Conservation (phyloP, 768 basidiomycete species). For the Panellus pusillus region DNA sequence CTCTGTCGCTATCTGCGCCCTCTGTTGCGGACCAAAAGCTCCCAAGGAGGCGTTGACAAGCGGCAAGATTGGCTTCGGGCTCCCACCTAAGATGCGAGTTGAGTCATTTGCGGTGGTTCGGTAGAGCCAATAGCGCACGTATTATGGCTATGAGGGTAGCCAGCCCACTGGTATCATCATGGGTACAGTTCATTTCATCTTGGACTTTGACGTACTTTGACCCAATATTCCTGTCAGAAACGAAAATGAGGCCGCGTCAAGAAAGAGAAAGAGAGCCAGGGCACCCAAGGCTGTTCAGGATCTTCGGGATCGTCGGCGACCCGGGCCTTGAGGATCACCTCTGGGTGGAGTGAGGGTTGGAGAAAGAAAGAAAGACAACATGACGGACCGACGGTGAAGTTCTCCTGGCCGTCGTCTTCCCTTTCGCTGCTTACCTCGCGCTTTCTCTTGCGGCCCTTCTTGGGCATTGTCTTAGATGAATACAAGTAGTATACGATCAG, state of each 20-base stretch:
- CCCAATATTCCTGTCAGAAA: not conserved
- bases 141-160: conserved; percentile 43
- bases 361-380: no score
- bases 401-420: not conserved
- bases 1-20: conserved; percentile 32
- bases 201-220: not conserved
- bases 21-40: conserved; percentile 50
- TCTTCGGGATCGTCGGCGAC: not conserved
- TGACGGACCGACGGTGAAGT: conserved; percentile 7
- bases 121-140: conserved; percentile 31
- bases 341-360: not conserved
- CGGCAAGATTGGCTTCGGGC: conserved; percentile 40
- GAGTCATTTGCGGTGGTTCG: not conserved
- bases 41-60: conserved; percentile 42
- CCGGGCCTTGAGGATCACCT: conserved; percentile 6
- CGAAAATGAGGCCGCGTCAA: no score
- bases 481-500: not conserved
- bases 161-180: conserved; percentile 43
- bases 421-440: not conserved
- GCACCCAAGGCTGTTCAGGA: not conserved
- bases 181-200: no score
- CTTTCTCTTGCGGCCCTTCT: not conserved
- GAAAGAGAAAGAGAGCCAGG: not conserved
- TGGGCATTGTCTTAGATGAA: not conserved
- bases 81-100: conserved; percentile 44